Evolutionary conservation across 163 green algal genomes (phyloP).

Genomic region (Trebouxia gelatinosa): DNA sequence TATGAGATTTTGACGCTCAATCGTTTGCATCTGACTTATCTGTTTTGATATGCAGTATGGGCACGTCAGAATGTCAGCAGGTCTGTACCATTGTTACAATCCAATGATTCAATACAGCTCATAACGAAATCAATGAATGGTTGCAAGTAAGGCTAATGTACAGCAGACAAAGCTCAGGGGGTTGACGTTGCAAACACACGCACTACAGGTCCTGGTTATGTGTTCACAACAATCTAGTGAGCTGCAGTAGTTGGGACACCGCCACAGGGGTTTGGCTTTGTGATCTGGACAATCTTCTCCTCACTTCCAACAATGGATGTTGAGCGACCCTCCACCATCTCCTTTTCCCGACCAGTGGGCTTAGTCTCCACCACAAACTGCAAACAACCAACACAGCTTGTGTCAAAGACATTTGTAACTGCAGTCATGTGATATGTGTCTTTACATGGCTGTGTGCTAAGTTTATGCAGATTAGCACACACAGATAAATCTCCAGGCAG

Average conservation of each 20-base stretch:
- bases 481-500: not conserved
- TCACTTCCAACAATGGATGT: not conserved
- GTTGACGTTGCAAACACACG: too few relatives aligned
- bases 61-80: not conserved
- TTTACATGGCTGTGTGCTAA: not conserved
- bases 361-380: constrained; percentile 38
- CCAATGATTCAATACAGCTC: not conserved
- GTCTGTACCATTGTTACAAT: not conserved
- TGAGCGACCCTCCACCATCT: constrained; percentile 13
- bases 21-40: too few relatives aligned
- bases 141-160: not conserved
- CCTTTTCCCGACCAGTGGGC: constrained; percentile 21
- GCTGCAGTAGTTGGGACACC: constrained; percentile 16
- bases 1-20: too few relatives aligned
- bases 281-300: constrained; percentile 19
- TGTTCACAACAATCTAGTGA: not conserved
- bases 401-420: too few relatives aligned
- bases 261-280: constrained; percentile 24
- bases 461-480: too few relatives aligned
- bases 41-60: too few relatives aligned
- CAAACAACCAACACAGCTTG: too few relatives aligned
- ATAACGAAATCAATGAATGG: not conserved
- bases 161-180: not conserved
- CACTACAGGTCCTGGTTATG: not conserved
- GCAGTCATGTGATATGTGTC: not conserved